Conservation (phyloP, 1,284 basidiomycete genomes). For the Vanrija sp. region DNA sequence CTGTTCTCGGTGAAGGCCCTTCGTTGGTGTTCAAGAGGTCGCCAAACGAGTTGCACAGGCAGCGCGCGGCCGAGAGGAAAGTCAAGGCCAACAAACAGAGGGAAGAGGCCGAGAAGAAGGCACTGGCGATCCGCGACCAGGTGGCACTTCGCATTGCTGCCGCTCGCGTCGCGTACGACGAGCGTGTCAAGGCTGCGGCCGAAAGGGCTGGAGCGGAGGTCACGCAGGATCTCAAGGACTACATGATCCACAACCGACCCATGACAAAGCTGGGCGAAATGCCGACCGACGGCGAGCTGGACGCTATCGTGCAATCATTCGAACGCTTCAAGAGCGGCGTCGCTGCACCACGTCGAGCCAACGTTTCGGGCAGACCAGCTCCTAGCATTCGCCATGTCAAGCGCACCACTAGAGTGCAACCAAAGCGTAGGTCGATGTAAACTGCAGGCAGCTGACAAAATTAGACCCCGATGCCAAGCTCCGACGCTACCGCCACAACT, state of each 20-base stretch:
- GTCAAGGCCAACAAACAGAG: conserved; percentile 4
- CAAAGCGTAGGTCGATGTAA: neutral
- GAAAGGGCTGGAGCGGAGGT: conserved; percentile 15
- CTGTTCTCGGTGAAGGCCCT: neutral
- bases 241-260: conserved; percentile 16
- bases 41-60: neutral
- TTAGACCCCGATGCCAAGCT: conserved; percentile 2
- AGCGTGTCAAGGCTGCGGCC: conserved; percentile 22
- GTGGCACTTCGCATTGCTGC: conserved; percentile 24
- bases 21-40: neutral
- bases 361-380: neutral
- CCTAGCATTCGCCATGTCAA: neutral
- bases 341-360: neutral
- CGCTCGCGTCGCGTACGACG: conserved; percentile 26
- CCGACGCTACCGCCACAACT: conserved; percentile 60
- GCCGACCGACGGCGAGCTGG: conserved; percentile 10
- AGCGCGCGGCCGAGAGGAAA: conserved; percentile 5
- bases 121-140: conserved; percentile 20
- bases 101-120: conserved; percentile 3
- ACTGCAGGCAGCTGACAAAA: neutral
- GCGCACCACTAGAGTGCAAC: neutral
- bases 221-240: conserved; percentile 23
- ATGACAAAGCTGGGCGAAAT: conserved; percentile 17
- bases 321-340: conserved; percentile 9
- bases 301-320: conserved; percentile 16